Evolutionary conservation across 257 asterid genomes (phyloP).

Genomic region (Lycium barbarum): DNA sequence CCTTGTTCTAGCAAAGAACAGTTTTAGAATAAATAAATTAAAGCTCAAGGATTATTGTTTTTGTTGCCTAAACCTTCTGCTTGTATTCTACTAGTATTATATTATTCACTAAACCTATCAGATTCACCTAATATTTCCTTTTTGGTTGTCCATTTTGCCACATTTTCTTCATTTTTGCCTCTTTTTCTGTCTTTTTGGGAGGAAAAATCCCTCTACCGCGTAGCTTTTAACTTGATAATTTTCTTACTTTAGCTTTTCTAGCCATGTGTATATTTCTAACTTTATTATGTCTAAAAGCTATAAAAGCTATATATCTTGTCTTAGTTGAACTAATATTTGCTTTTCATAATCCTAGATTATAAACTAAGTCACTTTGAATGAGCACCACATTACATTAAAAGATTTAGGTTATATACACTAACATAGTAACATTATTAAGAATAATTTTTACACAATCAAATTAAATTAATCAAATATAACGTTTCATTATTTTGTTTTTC

Average conservation of each 20-base stretch:
- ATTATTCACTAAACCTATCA: not conserved
- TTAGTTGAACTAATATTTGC: slow-evolving; percentile 3
- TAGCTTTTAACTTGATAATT: too few species aligned
- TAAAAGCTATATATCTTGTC: not conserved
- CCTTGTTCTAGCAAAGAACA: too few species aligned
- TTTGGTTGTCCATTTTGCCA: slow-evolving; percentile 30
- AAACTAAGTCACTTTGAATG: not conserved
- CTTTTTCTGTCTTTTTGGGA: not conserved
- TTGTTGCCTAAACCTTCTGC: not conserved
- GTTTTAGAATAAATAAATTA: too few species aligned
- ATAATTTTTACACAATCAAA: not conserved
- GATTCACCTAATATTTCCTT: slow-evolving; percentile 32
- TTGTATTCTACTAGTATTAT: not conserved
- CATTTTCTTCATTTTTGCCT: not conserved
- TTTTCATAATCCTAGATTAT: not conserved
- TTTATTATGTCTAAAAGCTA: not conserved
- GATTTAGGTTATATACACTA: too few species aligned
- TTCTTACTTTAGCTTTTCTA: too few species aligned
- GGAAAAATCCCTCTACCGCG: not conserved
- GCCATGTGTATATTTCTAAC: too few species aligned
- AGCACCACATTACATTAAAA: not conserved
- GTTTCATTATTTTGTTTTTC: not conserved
- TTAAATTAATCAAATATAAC: not conserved
- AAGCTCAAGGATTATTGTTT: not conserved
- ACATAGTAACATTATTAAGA: too few species aligned